A percentile compares a stretch with the other conserved stretches of the same genome.
Conservation (phyloP, 306 rosid species). For the Inga oerstediana region DNA sequence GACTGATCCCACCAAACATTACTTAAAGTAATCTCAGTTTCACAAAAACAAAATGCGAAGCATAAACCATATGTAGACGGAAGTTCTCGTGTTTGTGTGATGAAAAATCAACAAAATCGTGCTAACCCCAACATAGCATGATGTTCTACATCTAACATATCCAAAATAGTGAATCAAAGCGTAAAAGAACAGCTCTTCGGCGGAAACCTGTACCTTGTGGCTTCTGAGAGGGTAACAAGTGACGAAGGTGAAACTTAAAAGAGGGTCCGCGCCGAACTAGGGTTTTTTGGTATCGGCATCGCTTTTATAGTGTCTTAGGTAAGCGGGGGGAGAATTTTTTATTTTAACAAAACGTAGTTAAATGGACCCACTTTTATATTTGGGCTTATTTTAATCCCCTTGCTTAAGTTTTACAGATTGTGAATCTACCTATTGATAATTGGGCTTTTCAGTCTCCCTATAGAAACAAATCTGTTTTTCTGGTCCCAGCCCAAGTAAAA, state of each 20-base stretch:
- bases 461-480: too few relatives aligned
- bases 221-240: not conserved
- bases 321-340: accelerated
- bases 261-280: not conserved
- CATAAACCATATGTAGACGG: not conserved
- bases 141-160: too few relatives aligned
- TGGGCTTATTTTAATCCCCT: not conserved
- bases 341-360: not conserved
- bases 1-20: not conserved
- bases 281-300: slow-evolving; percentile 18
- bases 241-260: not conserved
- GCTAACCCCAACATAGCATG: not conserved
- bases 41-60: too few relatives aligned
- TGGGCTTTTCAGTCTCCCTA: not conserved
- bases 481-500: too few relatives aligned
- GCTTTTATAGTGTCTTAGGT: not conserved
- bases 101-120: not conserved
- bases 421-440: not conserved
- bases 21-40: not conserved
- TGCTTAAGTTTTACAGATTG: not conserved
- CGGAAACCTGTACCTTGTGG: slow-evolving; percentile 18
- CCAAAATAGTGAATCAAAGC: not conserved
- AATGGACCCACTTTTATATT: not conserved
- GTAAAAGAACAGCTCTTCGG: not conserved
- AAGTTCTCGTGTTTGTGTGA: not conserved